phyloP scores from a whole-genome alignment of 495 filamentous ascomycete species.

The Xylaria intraflava region DNA sequence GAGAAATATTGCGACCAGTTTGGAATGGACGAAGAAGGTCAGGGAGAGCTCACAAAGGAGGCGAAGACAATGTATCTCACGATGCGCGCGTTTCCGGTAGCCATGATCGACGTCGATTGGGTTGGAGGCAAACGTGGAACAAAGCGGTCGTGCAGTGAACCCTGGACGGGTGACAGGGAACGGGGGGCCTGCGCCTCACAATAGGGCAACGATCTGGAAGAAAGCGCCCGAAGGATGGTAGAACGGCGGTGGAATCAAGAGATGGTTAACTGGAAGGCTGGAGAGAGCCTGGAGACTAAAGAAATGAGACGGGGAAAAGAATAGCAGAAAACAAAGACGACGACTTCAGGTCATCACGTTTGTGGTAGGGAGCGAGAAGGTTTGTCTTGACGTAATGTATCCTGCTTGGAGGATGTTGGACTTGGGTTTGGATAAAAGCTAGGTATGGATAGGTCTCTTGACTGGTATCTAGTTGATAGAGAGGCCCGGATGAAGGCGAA shows the following conservation, averaged over 20 bases:
- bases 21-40: not conserved
- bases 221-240: not conserved
- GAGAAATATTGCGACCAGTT: not conserved
- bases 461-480: too few relatives aligned
- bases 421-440: not conserved
- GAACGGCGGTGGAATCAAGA: not conserved
- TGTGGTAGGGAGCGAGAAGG: not conserved
- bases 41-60: constrained; percentile 60
- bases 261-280: constrained; percentile 12
- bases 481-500: not conserved
- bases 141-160: not conserved
- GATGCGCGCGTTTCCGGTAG: constrained; percentile 59
- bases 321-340: constrained; percentile 7
- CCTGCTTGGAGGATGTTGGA: not conserved
- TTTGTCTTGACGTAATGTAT: not conserved
- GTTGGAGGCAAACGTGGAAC: not conserved
- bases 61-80: constrained; percentile 86
- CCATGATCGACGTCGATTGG: constrained; percentile 43
- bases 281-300: not conserved
- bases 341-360: constrained; percentile 5
- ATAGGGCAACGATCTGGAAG: not conserved
- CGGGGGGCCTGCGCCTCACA: not conserved
- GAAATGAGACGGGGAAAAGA: not conserved
- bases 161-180: not conserved
- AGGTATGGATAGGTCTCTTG: too few relatives aligned